Evolutionary conservation across 345 rosid species (phyloP), one percentile per base, ranked within the genome.

Genomic region (Microcos paniculata): DNA sequence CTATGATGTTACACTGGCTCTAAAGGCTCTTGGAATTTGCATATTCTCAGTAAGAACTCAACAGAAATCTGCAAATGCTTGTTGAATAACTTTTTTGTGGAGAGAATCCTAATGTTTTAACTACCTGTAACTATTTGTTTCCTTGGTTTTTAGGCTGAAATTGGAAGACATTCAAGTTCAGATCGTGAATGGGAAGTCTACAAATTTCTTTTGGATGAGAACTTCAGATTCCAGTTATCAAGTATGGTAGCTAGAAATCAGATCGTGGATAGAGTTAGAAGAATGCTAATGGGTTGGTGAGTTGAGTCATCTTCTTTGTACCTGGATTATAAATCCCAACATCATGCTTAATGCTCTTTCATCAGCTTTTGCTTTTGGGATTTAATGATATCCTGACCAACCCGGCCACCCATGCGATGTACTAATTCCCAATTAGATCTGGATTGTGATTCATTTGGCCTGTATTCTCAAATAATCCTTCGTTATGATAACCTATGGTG

Each of bases 141-240:
- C 59, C 16, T 72, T 63, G 28, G 19, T 62, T 78, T 58, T 51
- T 73, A 94, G 97, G 98, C 98, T 80, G 94, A 91, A 80, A 94
- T 92, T 28, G 92, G 94, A 80, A 86, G 98, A 68, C 79, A 83
- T 77, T 85, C 86, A 4, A 71, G 88, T 30, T 79, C 85, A 40
- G 90, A 78, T 69, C 84, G 90, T 18, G 96, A 92, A 77, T 94
- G 97, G 98, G 98, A 94, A 84, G 85, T 92, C 18, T 94, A 90
- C 88, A 88, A 91, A 58, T 91, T 90, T 86, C 98, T 94, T 76
- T 78, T 90, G 82, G 92, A 90, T 30, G 94, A 88, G 70, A 87
- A 83, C 35, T 78, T 85, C 72, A 79, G 33, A 77, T 83, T 71
- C 71, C 84, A 82, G 67, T 73, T 86, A 26, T 78, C 84, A 11